These are phyloP conservation scores for Sedum album DNA, from an alignment of 164 flowering plant species.

Conservation along the genomic window DNA sequence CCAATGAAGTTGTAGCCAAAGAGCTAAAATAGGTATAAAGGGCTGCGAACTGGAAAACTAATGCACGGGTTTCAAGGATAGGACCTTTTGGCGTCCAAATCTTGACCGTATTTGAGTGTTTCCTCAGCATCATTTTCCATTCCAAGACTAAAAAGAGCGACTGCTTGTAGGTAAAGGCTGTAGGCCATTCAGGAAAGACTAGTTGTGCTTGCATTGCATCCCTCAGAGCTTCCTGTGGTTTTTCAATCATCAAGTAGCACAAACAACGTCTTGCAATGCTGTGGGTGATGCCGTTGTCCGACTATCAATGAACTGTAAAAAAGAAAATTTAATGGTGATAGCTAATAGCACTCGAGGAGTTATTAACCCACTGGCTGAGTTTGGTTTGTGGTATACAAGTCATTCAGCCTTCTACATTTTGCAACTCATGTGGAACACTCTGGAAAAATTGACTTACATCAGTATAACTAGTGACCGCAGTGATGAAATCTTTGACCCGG, in stretches of 20 bases:
- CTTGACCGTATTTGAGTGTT: background rate
- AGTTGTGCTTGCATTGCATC: conserved; percentile 4
- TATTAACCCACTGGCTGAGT: too few species aligned
- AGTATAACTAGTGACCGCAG: conserved; percentile 72
- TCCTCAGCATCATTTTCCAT: background rate
- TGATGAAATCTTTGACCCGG: conserved; percentile 87
- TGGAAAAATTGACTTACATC: background rate
- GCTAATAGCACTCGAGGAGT: too few species aligned
- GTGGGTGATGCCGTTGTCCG: conserved; percentile 4
- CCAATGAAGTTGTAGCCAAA: background rate
- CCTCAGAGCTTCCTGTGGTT: background rate
- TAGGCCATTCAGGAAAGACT: background rate
- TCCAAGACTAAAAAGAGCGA: background rate
- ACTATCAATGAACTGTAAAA: background rate
- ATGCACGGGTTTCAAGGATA: too few species aligned
- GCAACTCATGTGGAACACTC: too few species aligned
- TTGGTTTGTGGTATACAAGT: too few species aligned
- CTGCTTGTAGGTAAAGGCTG: conserved; percentile 6
- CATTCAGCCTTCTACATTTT: too few species aligned
- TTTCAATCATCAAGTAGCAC: background rate
- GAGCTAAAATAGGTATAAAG: background rate
- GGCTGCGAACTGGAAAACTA: background rate
- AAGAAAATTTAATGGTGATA: too few species aligned
- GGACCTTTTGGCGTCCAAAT: background rate
- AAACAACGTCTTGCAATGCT: background rate